Conservation (phyloP, 2,329 filamentous ascomycete species). For the Zasmidium angulare region DNA sequence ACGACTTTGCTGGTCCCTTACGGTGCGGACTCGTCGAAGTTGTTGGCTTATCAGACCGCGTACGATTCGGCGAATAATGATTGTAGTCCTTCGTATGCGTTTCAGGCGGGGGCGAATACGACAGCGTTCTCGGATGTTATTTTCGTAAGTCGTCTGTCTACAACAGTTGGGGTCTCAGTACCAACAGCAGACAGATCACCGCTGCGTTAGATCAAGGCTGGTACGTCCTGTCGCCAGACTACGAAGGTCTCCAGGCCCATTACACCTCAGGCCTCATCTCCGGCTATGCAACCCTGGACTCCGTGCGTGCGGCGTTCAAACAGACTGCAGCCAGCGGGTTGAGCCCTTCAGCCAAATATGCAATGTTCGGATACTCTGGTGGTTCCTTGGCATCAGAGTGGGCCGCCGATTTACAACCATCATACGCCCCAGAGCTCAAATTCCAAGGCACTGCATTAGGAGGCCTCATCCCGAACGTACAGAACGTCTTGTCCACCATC, state of each 20-base stretch:
- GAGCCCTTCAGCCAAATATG: neutral
- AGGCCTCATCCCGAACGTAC: constrained; percentile 33
- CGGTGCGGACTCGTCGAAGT: constrained; percentile 4
- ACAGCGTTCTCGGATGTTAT: neutral
- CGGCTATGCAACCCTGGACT: constrained; percentile 30
- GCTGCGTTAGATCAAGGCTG: constrained; percentile 24
- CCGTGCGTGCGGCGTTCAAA: constrained; percentile 26
- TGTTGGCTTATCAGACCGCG: constrained; percentile 15
- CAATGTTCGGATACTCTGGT: constrained; percentile 51
- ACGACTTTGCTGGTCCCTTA: constrained; percentile 15
- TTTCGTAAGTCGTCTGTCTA: neutral
- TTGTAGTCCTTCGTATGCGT: constrained; percentile 37
- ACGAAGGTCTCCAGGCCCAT: constrained; percentile 28
- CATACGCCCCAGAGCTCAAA: constrained; percentile 31
- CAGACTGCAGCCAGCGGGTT: neutral
- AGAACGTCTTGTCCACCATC: constrained; percentile 24
- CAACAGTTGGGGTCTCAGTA: neutral
- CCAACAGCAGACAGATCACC: constrained; percentile 1
- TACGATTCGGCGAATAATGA: constrained; percentile 39
- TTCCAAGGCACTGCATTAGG: constrained; percentile 34
- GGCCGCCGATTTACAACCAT: constrained; percentile 33
- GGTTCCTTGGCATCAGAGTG: constrained; percentile 53
- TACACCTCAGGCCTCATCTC: constrained; percentile 26
- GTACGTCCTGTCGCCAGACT: constrained; percentile 27
- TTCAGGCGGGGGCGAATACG: constrained; percentile 8